Percentiles rank a stretch among this genome's conserved stretches.
These are phyloP conservation scores for Sarocladiaceae sp. DNA, from an alignment of 2,329 filamentous ascomycete genomes.

Conservation along the genomic window DNA sequence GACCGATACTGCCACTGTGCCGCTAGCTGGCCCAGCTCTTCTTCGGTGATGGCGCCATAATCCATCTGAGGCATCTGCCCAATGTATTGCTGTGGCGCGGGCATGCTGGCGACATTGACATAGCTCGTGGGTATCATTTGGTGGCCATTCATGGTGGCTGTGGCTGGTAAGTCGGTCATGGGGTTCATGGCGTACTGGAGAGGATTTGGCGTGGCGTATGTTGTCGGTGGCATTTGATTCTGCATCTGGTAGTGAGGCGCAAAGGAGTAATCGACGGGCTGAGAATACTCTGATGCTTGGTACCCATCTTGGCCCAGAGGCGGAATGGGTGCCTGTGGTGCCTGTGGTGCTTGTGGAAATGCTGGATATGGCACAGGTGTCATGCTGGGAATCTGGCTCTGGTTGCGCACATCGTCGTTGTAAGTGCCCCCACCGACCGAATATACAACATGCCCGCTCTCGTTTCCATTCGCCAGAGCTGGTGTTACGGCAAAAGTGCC, in stretches of 20 bases:
- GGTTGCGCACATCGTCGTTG: too few species aligned
- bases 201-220: neutral
- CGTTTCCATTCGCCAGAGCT: too few species aligned
- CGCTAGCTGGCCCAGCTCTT: neutral
- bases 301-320: neutral
- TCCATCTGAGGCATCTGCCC: neutral
- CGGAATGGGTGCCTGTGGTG: too few species aligned
- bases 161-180: neutral
- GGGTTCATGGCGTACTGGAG: neutral
- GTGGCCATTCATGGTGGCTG: neutral
- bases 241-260: neutral
- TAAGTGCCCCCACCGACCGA: too few species aligned
- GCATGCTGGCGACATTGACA: neutral
- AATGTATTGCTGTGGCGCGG: too few species aligned
- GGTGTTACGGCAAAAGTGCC: too few species aligned
- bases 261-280: neutral
- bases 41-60: neutral
- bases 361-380: too few species aligned
- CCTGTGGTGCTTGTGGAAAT: too few species aligned
- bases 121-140: neutral
- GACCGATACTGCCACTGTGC: constrained; percentile 2
- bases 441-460: too few species aligned
- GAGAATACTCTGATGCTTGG: too few species aligned
- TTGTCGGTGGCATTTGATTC: neutral
- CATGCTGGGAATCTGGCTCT: too few species aligned